phyloP scores from a whole-genome alignment of 768 basidiomycete species.

The Kwoniella sp. region DNA sequence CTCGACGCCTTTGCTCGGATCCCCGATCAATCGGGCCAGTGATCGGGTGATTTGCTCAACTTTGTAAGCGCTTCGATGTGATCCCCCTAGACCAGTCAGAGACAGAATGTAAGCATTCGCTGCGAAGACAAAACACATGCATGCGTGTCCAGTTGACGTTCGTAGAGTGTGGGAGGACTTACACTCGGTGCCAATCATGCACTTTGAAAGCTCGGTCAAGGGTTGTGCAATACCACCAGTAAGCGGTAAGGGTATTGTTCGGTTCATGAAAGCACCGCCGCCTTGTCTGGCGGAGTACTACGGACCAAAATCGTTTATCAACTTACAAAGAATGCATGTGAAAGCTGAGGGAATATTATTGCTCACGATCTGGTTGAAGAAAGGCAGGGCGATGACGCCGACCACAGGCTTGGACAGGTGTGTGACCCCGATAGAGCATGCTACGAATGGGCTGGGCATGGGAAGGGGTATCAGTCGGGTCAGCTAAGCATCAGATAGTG shows the following conservation, averaged over 20 bases:
- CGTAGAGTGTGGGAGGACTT: too few species aligned
- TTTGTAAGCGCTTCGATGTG: slow-evolving; percentile 65
- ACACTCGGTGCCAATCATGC: slow-evolving; percentile 76
- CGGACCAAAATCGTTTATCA: background rate
- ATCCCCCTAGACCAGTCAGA: slow-evolving; percentile 47
- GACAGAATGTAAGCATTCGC: too few species aligned
- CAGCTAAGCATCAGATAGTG: background rate
- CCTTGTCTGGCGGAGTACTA: slow-evolving; percentile 74
- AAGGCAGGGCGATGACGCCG: slow-evolving; percentile 90
- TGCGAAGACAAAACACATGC: too few species aligned
- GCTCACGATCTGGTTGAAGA: slow-evolving; percentile 73
- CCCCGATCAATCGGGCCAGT: slow-evolving; percentile 73
- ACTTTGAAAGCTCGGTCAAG: slow-evolving; percentile 68
- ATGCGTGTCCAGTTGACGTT: too few species aligned
- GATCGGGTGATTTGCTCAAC: slow-evolving; percentile 66
- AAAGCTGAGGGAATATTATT: background rate
- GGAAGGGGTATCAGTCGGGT: background rate
- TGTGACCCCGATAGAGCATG: slow-evolving; percentile 86
- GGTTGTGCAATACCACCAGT: slow-evolving; percentile 58
- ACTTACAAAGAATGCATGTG: background rate
- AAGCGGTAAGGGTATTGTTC: slow-evolving; percentile 67
- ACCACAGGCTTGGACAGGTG: slow-evolving; percentile 76
- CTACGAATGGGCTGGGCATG: slow-evolving; percentile 70
- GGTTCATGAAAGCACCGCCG: slow-evolving; percentile 75
- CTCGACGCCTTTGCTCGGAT: slow-evolving; percentile 64